A percentile compares a stretch with the other conserved stretches of the same genome.
phyloP scores from a whole-genome alignment of 495 filamentous ascomycete species.

The Talaromyces thailandensis region DNA sequence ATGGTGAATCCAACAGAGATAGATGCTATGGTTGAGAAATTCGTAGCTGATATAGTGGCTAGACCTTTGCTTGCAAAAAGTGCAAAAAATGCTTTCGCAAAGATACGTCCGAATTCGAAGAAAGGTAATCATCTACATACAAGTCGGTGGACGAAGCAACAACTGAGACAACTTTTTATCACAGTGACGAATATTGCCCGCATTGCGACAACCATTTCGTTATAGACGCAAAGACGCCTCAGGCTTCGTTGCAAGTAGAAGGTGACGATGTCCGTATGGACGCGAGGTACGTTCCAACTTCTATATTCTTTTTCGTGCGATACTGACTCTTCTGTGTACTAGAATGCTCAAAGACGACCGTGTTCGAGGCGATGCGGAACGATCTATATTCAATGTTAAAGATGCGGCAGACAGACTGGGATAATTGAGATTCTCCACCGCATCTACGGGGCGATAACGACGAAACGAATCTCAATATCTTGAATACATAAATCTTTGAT shows the following conservation, averaged over 20 bases:
- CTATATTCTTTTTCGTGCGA: neutral
- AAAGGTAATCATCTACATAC: constrained; percentile 42
- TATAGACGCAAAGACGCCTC: constrained; percentile 74
- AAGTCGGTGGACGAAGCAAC: neutral
- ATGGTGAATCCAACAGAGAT: constrained; percentile 45
- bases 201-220: constrained; percentile 99
- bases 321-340: neutral
- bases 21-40: neutral
- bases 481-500: neutral
- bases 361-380: constrained; percentile 49
- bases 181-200: constrained; percentile 95
- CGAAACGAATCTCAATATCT: constrained; percentile 18
- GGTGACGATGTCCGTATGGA: constrained; percentile 83
- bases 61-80: constrained; percentile 91
- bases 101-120: constrained; percentile 83
- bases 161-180: neutral
- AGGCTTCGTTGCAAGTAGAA: constrained; percentile 72
- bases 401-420: constrained; percentile 67
- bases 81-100: constrained; percentile 98
- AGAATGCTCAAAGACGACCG: constrained; percentile 94
- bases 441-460: constrained; percentile 19
- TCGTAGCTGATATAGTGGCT: neutral
- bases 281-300: constrained; percentile 35
- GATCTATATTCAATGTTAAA: constrained; percentile 66
- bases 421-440: constrained; percentile 17